Percentiles rank a stretch among this genome's conserved stretches.
Conservation (phyloP, 345 rosid genomes). For the Salix udensis region DNA sequence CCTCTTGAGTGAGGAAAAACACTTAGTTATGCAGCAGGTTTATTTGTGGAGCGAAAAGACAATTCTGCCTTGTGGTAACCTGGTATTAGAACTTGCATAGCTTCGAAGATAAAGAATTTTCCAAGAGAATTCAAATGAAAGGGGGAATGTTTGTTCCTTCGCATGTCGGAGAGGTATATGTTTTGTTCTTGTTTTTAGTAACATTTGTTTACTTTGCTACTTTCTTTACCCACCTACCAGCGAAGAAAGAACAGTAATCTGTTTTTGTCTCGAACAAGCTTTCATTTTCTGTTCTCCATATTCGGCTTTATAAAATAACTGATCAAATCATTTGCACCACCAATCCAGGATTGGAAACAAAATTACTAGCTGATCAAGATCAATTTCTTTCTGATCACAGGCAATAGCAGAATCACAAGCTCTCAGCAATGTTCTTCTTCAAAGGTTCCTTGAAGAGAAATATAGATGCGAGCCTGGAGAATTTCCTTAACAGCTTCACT, state of each 20-base stretch:
- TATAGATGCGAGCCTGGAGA: slow-evolving; percentile 10
- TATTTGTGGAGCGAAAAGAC: too few relatives aligned
- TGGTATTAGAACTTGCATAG: not conserved
- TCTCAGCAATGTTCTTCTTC: not conserved
- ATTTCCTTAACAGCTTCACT: slow-evolving; percentile 19
- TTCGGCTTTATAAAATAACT: not conserved
- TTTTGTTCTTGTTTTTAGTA: not conserved
- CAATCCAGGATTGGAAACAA: not conserved
- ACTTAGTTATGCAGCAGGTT: too few relatives aligned
- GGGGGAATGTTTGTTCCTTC: not conserved
- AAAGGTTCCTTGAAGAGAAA: not conserved
- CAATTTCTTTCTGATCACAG: not conserved
- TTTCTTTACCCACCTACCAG: slow-evolving; percentile 30
- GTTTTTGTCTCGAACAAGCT: not conserved
- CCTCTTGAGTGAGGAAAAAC: accelerated
- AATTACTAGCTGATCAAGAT: not conserved
- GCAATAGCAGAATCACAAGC: not conserved
- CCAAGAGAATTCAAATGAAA: not conserved
- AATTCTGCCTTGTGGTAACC: not conserved
- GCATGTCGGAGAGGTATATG: slow-evolving; percentile 12
- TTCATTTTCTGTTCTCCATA: not conserved
- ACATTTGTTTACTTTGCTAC: not conserved
- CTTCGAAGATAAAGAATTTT: slow-evolving; percentile 4
- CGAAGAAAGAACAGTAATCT: slow-evolving; percentile 31
- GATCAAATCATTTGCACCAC: not conserved